Base-by-base conservation (phyloP, 2,329 filamentous ascomycete species). In the Fusarium gaditjirri region DNA sequence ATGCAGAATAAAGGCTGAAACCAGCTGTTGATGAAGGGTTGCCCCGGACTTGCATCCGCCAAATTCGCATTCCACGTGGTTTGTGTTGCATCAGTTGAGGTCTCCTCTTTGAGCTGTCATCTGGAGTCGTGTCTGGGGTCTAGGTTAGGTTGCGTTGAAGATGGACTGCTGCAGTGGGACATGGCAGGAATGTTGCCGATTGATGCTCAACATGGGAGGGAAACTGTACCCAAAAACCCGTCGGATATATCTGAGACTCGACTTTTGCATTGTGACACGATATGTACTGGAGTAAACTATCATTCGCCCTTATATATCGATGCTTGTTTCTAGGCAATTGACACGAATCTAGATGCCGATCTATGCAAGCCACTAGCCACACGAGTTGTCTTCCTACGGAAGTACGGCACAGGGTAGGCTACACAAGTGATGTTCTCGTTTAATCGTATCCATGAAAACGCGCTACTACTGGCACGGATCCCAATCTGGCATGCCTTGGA, bases 381-480 rank as follows among this genome's bases (percentile, higher is more conserved):
- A n/a, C n/a, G n/a, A n/a, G n/a, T n/a, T n/a, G n/a, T n/a, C n/a
- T n/a, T n/a, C n/a, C n/a, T n/a, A n/a, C n/a, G n/a, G n/a, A n/a
- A n/a, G n/a, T n/a, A n/a, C n/a, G n/a, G 17, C 31, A 16, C 12
- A 21, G 31, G 17, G 17, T 12, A 6, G 8, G n/a, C 17, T 36
- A 0, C 9, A 2, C 3, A 25, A 50, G 17, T 4, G 3, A 35
- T 16, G 16, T 11, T 17, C 6, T 8, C 0, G 0, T 21, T 21
- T 5, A 1, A 50, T 14, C 5, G 0, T 14, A 9, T 35, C 9
- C 4, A 11, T 10, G 2, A 50, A 9, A 12, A 8, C 5, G 31
- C 31, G 31, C 5, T n/a, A 13, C 11, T 35, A 14, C 23, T 50
- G n/a, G 47, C 11, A 19, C n/a, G 47, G 11, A 8, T 50, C 5